Evolutionary conservation across 2,329 filamentous ascomycete genomes (phyloP).

Genomic region (Botrytis aclada): DNA sequence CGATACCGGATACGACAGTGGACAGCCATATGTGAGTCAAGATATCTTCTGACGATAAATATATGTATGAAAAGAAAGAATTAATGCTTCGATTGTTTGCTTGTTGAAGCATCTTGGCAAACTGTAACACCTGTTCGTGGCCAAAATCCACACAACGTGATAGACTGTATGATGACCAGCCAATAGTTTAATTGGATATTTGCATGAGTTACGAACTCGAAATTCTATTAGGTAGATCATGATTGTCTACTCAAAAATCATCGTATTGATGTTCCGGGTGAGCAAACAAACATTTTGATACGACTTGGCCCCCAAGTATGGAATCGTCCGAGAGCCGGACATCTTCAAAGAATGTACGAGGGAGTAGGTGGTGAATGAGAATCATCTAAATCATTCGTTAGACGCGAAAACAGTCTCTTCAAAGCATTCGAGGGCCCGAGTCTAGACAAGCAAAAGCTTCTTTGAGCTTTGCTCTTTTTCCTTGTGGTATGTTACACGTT

Average conservation of each 20-base stretch:
- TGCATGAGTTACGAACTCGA: background rate
- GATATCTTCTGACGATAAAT: background rate
- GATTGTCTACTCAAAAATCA: background rate
- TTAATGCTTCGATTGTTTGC: conserved; percentile 7
- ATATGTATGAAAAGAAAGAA: background rate
- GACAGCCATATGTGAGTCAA: conserved; percentile 8
- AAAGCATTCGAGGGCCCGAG: background rate
- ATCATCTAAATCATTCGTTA: too few relatives aligned
- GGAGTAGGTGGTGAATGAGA: background rate
- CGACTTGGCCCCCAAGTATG: background rate
- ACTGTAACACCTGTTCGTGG: conserved; percentile 3
- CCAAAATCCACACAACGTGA: background rate
- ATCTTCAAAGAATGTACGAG: background rate
- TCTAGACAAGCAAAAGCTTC: background rate
- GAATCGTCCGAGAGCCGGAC: background rate
- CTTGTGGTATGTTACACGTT: background rate
- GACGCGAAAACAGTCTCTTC: too few relatives aligned
- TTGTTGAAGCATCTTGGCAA: conserved; percentile 6
- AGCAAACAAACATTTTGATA: conserved; percentile 7
- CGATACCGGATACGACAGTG: conserved; percentile 10
- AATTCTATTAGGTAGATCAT: background rate
- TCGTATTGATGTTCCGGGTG: background rate
- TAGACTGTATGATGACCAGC: background rate
- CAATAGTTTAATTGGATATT: background rate
- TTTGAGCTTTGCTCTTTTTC: background rate